Conservation (phyloP, 805 yeast genomes). For the Pichia ethanolica region DNA sequence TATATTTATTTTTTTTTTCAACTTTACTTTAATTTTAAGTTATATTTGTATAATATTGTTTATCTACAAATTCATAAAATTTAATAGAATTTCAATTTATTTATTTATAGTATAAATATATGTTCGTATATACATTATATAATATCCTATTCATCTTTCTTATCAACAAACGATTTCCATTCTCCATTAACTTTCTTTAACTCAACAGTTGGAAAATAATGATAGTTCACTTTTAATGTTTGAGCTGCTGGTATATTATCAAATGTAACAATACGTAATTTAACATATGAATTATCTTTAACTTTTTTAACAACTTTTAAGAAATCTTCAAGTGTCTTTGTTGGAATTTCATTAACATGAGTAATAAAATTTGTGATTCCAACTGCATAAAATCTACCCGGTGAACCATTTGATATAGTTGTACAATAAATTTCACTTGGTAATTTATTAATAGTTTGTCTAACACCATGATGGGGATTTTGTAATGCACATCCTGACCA, state of each 20-base stretch:
- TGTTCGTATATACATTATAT: not conserved
- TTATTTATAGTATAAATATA: too few relatives aligned
- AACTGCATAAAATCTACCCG: slow-evolving; percentile 76
- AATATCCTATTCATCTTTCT: slow-evolving; percentile 24
- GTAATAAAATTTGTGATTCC: slow-evolving; percentile 80
- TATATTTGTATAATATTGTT: too few relatives aligned
- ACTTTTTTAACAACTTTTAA: slow-evolving; percentile 57
- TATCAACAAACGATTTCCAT: slow-evolving; percentile 49
- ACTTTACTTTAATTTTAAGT: too few relatives aligned
- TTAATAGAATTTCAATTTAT: too few relatives aligned
- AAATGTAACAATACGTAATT: slow-evolving; percentile 72
- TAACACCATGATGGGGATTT: slow-evolving; percentile 87
- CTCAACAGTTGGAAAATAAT: slow-evolving; percentile 74
- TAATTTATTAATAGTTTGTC: slow-evolving; percentile 68
- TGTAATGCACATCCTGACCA: slow-evolving; percentile 87
- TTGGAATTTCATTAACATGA: slow-evolving; percentile 72
- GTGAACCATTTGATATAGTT: slow-evolving; percentile 70
- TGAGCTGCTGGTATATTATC: slow-evolving; percentile 84
- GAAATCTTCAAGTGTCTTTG: slow-evolving; percentile 64
- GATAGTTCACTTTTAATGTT: slow-evolving; percentile 79
- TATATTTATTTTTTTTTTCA: too few relatives aligned
- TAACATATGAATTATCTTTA: slow-evolving; percentile 74
- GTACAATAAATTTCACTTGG: slow-evolving; percentile 85
- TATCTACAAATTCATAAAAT: too few relatives aligned
- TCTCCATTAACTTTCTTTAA: slow-evolving; percentile 41